Conservation (phyloP, 176 grass and related monocot species). For the Cenchrus purpureus region DNA sequence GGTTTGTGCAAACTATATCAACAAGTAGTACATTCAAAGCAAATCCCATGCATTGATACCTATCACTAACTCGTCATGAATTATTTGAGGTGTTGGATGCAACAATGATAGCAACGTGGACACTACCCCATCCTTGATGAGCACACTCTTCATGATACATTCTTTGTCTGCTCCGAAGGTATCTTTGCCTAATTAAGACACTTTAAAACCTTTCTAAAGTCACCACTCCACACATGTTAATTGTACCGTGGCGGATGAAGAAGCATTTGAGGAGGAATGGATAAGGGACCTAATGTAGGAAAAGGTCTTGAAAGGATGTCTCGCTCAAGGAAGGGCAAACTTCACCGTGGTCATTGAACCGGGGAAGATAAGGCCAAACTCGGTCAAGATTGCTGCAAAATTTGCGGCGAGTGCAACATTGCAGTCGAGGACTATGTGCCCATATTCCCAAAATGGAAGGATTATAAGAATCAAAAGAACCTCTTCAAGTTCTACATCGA, state of each 20-base stretch:
- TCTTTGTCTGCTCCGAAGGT: no score
- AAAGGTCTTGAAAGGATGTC: neutral
- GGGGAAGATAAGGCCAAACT: neutral
- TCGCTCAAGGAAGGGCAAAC: neutral
- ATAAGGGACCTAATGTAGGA: neutral
- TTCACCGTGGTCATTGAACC: neutral
- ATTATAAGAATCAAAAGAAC: neutral
- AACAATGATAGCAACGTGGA: no score
- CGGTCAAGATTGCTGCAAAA: neutral
- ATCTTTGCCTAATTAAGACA: no score
- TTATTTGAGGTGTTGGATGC: no score
- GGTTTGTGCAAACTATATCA: no score
- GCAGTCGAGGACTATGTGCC: neutral
- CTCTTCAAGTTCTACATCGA: neutral
- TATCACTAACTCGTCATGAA: no score
- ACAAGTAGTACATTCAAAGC: no score
- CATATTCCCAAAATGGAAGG: neutral
- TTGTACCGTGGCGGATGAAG: neutral
- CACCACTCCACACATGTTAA: no score
- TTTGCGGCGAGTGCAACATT: neutral
- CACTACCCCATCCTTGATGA: no score
- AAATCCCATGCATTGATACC: no score
- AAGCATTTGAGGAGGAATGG: neutral
- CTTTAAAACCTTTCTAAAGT: no score
- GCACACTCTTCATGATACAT: no score